A percentile compares a stretch with the other conserved stretches of the same genome.
Conservation (phyloP, 495 filamentous ascomycete genomes). For the Penicillium subrubescens region DNA sequence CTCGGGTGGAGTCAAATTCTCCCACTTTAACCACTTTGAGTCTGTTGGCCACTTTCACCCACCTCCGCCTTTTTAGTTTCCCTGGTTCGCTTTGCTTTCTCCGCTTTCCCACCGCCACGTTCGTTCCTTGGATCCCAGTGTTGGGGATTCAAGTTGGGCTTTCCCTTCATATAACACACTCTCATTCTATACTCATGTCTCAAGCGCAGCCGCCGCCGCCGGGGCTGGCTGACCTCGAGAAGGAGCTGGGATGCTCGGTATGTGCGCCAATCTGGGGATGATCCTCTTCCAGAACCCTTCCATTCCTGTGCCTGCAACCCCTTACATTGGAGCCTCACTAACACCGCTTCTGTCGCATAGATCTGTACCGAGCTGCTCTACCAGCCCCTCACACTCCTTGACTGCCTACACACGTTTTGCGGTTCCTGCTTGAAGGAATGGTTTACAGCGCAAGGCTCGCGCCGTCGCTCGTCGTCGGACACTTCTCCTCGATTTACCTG, state of each 20-base stretch:
- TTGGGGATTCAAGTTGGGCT: slow-evolving; percentile 1
- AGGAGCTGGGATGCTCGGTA: slow-evolving; percentile 91
- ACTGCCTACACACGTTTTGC: slow-evolving; percentile 97
- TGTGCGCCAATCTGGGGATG: slow-evolving; percentile 33
- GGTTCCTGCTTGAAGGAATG: slow-evolving; percentile 92
- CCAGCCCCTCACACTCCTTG: slow-evolving; percentile 92
- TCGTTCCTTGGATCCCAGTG: slow-evolving; percentile 21
- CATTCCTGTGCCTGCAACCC: slow-evolving; percentile 14
- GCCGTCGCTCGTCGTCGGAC: slow-evolving; percentile 44
- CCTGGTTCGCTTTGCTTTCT: neutral
- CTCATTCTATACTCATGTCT: slow-evolving; percentile 24
- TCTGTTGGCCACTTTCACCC: neutral
- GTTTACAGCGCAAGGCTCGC: slow-evolving; percentile 68
- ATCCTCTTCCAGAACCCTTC: slow-evolving; percentile 18
- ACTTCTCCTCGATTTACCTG: slow-evolving; percentile 71
- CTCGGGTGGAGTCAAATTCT: slow-evolving; percentile 19
- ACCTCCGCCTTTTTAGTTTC: neutral
- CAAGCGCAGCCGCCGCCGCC: slow-evolving; percentile 32
- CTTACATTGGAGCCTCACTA: slow-evolving; percentile 21
- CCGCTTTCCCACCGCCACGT: slow-evolving; percentile 2
- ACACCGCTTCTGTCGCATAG: slow-evolving; percentile 45
- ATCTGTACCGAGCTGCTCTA: slow-evolving; percentile 97
- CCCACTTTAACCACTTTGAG: slow-evolving; percentile 9
- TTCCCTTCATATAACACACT: neutral
- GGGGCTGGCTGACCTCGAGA: slow-evolving; percentile 67